Percentiles rank a stretch among this genome's conserved stretches.
These are phyloP conservation scores for Penicillium argentinense DNA, from an alignment of 495 filamentous ascomycete species.

Conservation along the genomic window DNA sequence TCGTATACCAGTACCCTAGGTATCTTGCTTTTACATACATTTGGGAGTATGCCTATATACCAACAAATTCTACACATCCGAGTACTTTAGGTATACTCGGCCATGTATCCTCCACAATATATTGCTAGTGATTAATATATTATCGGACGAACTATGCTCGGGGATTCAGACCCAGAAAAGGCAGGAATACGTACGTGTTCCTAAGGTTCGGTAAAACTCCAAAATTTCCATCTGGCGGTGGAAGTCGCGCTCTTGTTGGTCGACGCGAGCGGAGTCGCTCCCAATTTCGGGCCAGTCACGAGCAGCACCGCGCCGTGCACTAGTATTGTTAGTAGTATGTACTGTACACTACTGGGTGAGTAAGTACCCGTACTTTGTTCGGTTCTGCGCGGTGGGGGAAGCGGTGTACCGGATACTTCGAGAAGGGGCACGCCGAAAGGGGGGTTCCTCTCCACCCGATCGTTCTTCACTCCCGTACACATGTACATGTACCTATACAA, in stretches of 20 bases:
- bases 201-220: constrained; percentile 16
- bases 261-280: neutral
- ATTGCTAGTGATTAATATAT: no score
- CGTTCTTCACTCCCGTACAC: neutral
- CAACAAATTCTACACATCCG: no score
- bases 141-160: no score
- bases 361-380: constrained; percentile 1
- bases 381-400: constrained; percentile 6
- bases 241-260: constrained; percentile 1
- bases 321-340: neutral
- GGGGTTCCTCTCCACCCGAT: neutral
- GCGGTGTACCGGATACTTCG: constrained; percentile 6
- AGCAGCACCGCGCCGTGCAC: no score
- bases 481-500: neutral
- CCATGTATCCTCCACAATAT: no score
- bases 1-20: constrained; percentile 11
- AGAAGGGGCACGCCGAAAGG: constrained; percentile 1
- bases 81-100: no score
- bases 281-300: no score
- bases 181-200: constrained; percentile 13
- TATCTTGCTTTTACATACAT: no score
- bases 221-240: constrained; percentile 5
- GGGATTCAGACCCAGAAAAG: no score
- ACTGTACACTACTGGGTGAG: neutral
- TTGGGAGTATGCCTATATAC: no score